Evolutionary conservation across 83 land plant species (phyloP), one percentile per base, ranked within the genome.

Genomic region (Picea engelmannii): DNA sequence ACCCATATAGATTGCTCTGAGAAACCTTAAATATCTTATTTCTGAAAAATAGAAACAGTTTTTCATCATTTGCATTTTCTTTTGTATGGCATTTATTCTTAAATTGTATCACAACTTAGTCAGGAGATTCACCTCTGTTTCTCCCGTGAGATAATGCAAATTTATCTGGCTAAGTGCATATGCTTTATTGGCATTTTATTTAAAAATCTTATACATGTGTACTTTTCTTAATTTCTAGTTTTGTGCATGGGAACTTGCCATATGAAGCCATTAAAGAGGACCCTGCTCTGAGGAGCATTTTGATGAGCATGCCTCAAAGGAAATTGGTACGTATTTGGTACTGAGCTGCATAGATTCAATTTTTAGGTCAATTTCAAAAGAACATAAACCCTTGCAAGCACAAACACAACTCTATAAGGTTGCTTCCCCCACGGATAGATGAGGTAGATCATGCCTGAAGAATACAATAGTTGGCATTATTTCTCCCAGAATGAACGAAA

Each of bases 231-330:
- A 35, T 24, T 42, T 78, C 62, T 83, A 94, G 99, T 79, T 91
- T 85, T 84, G 94, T 94, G 79, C 99, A 96, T 84, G 95, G 98
- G 40, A 83, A 86, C 55, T 78, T 96, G 52, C 99, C 99, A 55
- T 94, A 94, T 78, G 87, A 96, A 6, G 10, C 79, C 69, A 79
- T 96, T 87, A 80, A 86, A 65, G 93, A 91, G 3, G 91, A 96
- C 75, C 81, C 83, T 21, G 89, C 78, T 16, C 89, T 96, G 10
- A 80, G 89, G 11, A 87, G 74, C 79, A 69, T 94, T 2, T 69
- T 96, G 35, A 81, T 63, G 10, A 88, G 87, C 86, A 92, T 96
- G 85, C 87, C 87, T 0, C 97, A 94, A 59, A 82, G 94, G 38
- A 96, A 94, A 84, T 81, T 91, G 62, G 97, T 95, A 85, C 64